A percentile compares a stretch with the other conserved stretches of the same genome.
These are phyloP conservation scores for Podospora sp. DNA, from an alignment of 495 filamentous ascomycete species.

Conservation along the genomic window DNA sequence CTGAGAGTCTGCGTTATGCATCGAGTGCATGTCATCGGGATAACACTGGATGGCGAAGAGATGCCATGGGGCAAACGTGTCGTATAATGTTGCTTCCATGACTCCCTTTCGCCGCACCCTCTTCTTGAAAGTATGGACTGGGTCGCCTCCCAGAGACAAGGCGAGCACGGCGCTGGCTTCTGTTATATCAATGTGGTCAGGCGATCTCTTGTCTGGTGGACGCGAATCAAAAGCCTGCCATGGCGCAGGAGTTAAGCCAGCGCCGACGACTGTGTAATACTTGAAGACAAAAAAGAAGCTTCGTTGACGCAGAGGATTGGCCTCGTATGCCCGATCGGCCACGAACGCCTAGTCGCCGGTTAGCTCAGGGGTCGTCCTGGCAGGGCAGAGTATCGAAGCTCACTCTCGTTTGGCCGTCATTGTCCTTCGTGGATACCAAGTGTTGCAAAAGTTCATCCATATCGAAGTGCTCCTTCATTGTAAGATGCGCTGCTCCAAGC, in stretches of 20 bases:
- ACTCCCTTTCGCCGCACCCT: conserved; percentile 33
- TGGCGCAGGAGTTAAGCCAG: conserved; percentile 46
- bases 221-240: conserved; percentile 49
- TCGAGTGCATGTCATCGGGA: conserved; percentile 53
- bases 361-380: conserved; percentile 3
- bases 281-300: conserved; percentile 60
- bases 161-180: conserved; percentile 55
- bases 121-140: conserved; percentile 38
- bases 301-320: conserved; percentile 40
- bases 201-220: conserved; percentile 40
- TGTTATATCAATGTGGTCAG: conserved; percentile 52
- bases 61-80: conserved; percentile 55
- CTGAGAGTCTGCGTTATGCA: conserved; percentile 48
- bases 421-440: conserved; percentile 40
- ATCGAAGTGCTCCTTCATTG: conserved; percentile 52
- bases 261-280: conserved; percentile 54
- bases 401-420: conserved; percentile 38
- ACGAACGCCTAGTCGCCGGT: conserved; percentile 32
- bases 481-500: conserved; percentile 53
- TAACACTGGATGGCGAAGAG: conserved; percentile 55
- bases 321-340: conserved; percentile 41
- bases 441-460: conserved; percentile 54
- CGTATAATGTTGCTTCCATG: conserved; percentile 47
- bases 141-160: conserved; percentile 47
- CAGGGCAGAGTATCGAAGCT: not conserved